Evolutionary conservation across 805 yeast genomes (phyloP).

Genomic region (Barnettozyma vustinii): DNA sequence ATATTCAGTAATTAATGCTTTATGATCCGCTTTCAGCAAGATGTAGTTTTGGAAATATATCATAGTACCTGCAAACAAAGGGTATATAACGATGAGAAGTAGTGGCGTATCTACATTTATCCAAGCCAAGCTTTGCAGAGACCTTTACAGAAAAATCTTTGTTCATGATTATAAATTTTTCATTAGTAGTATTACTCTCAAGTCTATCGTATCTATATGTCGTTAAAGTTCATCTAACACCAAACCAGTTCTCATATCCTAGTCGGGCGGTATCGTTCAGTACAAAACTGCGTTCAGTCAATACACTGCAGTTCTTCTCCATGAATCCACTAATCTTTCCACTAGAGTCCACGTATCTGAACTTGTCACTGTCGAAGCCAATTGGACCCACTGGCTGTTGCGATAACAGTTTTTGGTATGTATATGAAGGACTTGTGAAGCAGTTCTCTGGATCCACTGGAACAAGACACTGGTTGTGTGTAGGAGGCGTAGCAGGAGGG

Average conservation of each 20-base stretch:
- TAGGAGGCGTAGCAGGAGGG: background rate
- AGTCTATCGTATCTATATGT: background rate
- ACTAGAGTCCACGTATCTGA: conserved; percentile 1
- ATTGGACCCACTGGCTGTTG: background rate
- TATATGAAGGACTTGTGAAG: background rate
- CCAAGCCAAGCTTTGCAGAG: too few species aligned
- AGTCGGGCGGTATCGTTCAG: conserved; percentile 5
- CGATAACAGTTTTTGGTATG: background rate
- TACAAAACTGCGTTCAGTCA: conserved; percentile 10
- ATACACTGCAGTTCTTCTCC: conserved; percentile 6
- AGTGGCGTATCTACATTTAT: too few species aligned
- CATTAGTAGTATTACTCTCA: background rate
- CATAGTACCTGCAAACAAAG: too few species aligned
- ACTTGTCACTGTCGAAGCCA: background rate
- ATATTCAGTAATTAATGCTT: too few species aligned
- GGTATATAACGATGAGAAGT: too few species aligned
- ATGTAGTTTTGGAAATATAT: too few species aligned
- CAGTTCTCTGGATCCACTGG: background rate
- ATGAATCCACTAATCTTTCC: background rate
- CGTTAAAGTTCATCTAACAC: background rate
- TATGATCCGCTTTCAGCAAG: too few species aligned
- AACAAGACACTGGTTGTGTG: background rate
- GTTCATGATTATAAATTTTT: too few species aligned
- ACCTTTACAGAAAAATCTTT: too few species aligned
- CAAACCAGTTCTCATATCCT: background rate